A percentile compares a stretch with the other conserved stretches of the same genome.
phyloP scores from a whole-genome alignment of 768 basidiomycete species.

The Suillus spraguei region DNA sequence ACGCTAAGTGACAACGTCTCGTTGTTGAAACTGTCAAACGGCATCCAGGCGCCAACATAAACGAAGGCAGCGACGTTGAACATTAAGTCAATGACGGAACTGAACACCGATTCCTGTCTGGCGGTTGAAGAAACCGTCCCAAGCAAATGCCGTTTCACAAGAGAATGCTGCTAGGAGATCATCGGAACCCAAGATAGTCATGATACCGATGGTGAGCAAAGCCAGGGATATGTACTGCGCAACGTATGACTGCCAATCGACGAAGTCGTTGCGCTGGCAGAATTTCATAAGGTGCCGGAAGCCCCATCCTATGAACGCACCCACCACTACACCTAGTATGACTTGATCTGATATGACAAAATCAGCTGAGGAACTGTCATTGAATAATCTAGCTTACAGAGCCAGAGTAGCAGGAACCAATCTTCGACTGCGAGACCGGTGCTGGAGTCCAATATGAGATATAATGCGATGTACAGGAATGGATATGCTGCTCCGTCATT shows the following conservation, averaged over 20 bases:
- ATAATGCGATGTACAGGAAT: conserved; percentile 88
- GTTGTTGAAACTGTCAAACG: conserved; percentile 80
- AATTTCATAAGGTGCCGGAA: conserved; percentile 94
- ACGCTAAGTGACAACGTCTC: conserved; percentile 67
- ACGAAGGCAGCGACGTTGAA: conserved; percentile 97
- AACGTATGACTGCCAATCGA: conserved; percentile 93
- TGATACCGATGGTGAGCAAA: conserved; percentile 82
- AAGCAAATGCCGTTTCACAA: conserved; percentile 95
- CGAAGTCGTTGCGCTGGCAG: conserved; percentile 81
- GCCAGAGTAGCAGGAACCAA: conserved; percentile 89
- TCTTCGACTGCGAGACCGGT: conserved; percentile 71
- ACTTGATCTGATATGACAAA: conserved; percentile 65
- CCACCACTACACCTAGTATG: conserved; percentile 71
- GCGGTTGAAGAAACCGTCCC: conserved; percentile 93
- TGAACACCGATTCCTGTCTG: conserved; percentile 94
- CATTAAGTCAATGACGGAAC: conserved; percentile 92
- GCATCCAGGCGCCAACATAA: conserved; percentile 97
- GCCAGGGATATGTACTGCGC: conserved; percentile 90
- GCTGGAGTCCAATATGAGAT: conserved; percentile 71
- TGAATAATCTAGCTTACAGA: conserved; percentile 57
- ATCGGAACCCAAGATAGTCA: conserved; percentile 85
- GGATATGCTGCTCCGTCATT: conserved; percentile 98
- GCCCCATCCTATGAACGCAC: conserved; percentile 69
- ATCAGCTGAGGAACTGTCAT: conserved; percentile 7
- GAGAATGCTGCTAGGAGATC: conserved; percentile 94